Conservation (phyloP, 176 grass and related monocot species). For the Saccharum officinarum region DNA sequence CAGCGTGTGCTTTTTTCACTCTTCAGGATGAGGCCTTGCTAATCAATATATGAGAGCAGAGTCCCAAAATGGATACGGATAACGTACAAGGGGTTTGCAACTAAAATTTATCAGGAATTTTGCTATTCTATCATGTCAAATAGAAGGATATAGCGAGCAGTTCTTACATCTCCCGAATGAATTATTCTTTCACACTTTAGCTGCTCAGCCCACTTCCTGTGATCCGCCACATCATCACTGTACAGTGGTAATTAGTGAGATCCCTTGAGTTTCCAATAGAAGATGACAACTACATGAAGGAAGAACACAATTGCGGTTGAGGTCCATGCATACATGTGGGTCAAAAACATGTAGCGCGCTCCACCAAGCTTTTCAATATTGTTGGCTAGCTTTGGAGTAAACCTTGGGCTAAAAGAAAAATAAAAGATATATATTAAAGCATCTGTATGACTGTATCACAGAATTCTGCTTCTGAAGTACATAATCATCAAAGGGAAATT, state of each 20-base stretch:
- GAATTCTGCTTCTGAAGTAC: background rate
- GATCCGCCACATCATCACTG: conserved; percentile 88
- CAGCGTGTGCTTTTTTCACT: background rate
- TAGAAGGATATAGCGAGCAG: background rate
- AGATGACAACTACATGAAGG: conserved; percentile 21
- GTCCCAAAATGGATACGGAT: background rate
- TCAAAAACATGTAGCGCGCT: conserved; percentile 79
- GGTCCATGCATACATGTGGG: conserved; percentile 65
- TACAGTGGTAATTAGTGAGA: background rate
- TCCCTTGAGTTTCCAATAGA: background rate
- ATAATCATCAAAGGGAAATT: background rate
- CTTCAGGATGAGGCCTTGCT: background rate
- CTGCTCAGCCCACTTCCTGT: conserved; percentile 71
- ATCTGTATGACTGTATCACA: background rate
- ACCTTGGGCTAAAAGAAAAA: conserved; percentile 63
- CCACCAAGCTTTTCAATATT: conserved; percentile 77
- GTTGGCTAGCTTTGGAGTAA: conserved; percentile 46
- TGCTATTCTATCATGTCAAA: background rate
- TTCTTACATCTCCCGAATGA: conserved; percentile 76
- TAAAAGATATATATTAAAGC: background rate
- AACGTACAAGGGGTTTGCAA: background rate
- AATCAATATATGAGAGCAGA: conserved; percentile 5
- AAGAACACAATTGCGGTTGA: background rate
- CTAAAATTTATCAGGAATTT: conserved; percentile 5
- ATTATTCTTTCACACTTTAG: conserved; percentile 80